Conservation (phyloP, 163 green algal species). For the Chloroidium sp. region DNA sequence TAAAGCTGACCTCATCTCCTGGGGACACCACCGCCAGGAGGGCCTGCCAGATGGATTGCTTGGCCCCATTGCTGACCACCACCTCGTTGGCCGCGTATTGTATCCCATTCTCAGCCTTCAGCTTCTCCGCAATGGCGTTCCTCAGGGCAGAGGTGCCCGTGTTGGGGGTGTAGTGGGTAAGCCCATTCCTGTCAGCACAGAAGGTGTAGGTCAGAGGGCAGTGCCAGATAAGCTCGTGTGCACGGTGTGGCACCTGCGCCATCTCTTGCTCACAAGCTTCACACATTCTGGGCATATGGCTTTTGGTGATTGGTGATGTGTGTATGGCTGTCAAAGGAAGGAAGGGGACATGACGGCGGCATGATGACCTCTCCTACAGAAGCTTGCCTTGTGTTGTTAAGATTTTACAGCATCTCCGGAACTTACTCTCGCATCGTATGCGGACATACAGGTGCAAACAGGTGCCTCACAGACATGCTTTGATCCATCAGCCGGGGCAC, state of each 20-base stretch:
- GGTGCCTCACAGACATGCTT: no score
- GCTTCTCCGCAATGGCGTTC: constrained; percentile 65
- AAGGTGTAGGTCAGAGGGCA: background rate
- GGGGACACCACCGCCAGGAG: constrained; percentile 70
- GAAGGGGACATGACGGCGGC: no score
- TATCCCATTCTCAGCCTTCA: constrained; percentile 76
- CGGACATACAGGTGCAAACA: no score
- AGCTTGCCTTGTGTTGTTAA: no score
- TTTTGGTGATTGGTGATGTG: no score
- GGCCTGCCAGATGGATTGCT: constrained; percentile 91
- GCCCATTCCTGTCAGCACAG: constrained; percentile 43
- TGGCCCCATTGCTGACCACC: constrained; percentile 92
- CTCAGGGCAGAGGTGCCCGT: constrained; percentile 72
- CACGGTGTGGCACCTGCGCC: background rate
- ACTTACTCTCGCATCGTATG: no score
- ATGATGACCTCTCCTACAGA: no score
- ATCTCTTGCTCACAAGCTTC: background rate
- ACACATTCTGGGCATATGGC: background rate
- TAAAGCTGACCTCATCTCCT: constrained; percentile 66
- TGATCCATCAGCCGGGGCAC: no score
- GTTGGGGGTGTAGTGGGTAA: constrained; percentile 94
- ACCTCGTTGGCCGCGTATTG: constrained; percentile 68
- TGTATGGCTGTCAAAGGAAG: no score
- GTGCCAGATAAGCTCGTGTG: background rate
- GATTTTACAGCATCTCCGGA: no score